Conservation (phyloP, 257 asterid species). For the Leonotis leonurus region DNA sequence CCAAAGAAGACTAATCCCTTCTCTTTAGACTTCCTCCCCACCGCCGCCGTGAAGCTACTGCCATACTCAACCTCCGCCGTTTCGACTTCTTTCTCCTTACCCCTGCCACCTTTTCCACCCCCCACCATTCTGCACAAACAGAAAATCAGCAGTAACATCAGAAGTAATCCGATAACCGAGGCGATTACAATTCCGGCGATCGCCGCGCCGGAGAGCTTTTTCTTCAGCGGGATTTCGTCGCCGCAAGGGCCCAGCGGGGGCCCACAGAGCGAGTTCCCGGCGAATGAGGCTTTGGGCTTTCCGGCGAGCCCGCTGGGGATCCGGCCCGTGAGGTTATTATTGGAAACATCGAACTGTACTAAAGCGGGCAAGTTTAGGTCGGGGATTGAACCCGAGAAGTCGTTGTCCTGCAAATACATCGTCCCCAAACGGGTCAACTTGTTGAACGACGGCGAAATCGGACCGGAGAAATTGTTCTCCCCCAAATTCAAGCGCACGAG, state of each 20-base stretch:
- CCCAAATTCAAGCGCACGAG: conserved; percentile 65
- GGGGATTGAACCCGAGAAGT: conserved; percentile 57
- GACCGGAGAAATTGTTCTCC: conserved; percentile 56
- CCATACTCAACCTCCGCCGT: neutral
- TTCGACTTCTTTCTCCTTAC: conserved; percentile 26
- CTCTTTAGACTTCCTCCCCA: conserved; percentile 20
- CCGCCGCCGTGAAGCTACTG: conserved; percentile 19
- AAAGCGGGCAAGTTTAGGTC: conserved; percentile 35
- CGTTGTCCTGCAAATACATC: conserved; percentile 52
- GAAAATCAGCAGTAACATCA: conserved; percentile 39
- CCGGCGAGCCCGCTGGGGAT: conserved; percentile 50
- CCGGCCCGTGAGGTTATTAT: conserved; percentile 44
- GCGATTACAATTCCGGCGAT: conserved; percentile 75
- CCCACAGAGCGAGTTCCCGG: conserved; percentile 73
- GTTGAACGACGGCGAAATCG: conserved; percentile 39
- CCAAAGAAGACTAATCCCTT: conserved; percentile 50
- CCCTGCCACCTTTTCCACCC: conserved; percentile 13
- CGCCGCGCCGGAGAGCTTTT: conserved; percentile 59
- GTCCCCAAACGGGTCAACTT: conserved; percentile 53
- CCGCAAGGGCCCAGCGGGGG: conserved; percentile 55
- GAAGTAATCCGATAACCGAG: conserved; percentile 34
- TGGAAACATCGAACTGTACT: conserved; percentile 54
- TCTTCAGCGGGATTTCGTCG: conserved; percentile 17
- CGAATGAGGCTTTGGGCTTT: conserved; percentile 39
- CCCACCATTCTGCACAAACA: conserved; percentile 35